Percentiles rank a stretch among this genome's conserved stretches.
Evolutionary conservation across 306 rosid genomes (phyloP).

Genomic region (Corylus americana): DNA sequence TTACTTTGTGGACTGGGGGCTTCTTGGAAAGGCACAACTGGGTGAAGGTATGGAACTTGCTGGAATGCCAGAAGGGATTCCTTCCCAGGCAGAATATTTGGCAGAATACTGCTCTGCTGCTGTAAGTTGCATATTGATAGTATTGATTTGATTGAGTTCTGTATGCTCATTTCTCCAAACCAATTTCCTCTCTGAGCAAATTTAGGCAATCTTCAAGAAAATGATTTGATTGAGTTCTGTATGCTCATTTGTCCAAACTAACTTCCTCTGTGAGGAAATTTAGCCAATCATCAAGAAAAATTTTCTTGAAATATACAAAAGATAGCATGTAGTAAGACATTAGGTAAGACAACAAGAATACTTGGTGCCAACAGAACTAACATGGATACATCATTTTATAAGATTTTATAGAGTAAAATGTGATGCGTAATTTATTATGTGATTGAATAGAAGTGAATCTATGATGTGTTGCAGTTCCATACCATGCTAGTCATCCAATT

Average conservation of each 20-base stretch:
- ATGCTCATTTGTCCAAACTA: conserved; percentile 3
- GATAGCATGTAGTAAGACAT: conserved; percentile 5
- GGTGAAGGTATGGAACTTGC: conserved; percentile 55
- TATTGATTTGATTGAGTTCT: neutral
- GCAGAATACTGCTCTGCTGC: conserved; percentile 75
- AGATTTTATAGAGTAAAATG: neutral
- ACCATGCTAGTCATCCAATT: conserved; percentile 2
- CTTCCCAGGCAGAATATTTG: conserved; percentile 75
- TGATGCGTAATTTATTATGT: neutral
- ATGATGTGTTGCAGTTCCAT: neutral
- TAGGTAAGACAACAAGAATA: conserved; percentile 18
- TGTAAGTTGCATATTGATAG: conserved; percentile 50
- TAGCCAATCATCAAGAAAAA: conserved; percentile 11
- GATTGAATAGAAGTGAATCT: neutral
- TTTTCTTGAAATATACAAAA: conserved; percentile 14
- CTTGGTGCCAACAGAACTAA: conserved; percentile 14
- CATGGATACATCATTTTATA: conserved; percentile 3
- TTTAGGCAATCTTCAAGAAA: conserved; percentile 12
- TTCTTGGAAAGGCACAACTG: conserved; percentile 23
- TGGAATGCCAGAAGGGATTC: conserved; percentile 79
- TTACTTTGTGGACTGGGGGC: conserved; percentile 47
- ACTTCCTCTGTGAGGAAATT: neutral
- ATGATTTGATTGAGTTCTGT: neutral
- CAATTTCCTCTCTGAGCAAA: neutral
- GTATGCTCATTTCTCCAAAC: conserved; percentile 8